These are phyloP conservation scores for Cynara cardunculus DNA, from an alignment of 129 eudicot species.

Conservation along the genomic window DNA sequence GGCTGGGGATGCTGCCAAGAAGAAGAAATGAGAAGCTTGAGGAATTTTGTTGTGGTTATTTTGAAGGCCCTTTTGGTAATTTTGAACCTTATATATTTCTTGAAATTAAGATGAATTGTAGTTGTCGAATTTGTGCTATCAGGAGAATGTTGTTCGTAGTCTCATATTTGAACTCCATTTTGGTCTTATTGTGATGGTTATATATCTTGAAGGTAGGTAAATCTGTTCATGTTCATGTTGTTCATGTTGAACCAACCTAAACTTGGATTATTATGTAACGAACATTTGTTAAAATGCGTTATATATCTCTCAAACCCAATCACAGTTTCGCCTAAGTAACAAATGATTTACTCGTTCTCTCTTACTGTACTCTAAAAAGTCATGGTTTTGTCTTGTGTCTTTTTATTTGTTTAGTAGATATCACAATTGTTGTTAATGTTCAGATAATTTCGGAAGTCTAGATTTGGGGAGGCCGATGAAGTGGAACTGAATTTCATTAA, in stretches of 20 bases:
- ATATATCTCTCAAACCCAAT: no score
- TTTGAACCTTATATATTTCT: slow-evolving; percentile 9
- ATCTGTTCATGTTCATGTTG: no score
- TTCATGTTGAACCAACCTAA: no score
- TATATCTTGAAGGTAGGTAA: not conserved
- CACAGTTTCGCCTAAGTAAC: not conserved
- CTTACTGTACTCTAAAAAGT: not conserved
- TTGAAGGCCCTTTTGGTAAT: slow-evolving; percentile 8
- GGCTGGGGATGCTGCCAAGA: slow-evolving; percentile 86
- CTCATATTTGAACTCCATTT: not conserved
- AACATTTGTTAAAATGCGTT: no score
- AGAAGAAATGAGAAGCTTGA: slow-evolving; percentile 51
- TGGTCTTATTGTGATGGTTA: not conserved
- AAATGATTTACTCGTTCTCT: not conserved
- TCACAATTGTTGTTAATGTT: not conserved
- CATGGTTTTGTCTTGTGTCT: not conserved
- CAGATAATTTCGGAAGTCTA: slow-evolving; percentile 76
- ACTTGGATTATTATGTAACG: no score
- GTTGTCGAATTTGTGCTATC: not conserved
- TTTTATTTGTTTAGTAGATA: not conserved
- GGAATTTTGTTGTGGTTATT: slow-evolving; percentile 5
- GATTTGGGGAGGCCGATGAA: slow-evolving; percentile 97
- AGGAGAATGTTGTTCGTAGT: not conserved
- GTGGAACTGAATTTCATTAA: slow-evolving; percentile 89
- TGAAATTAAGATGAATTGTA: slow-evolving; percentile 15